These are phyloP conservation scores for Aspergillus aculeatinus DNA, from an alignment of 2,329 filamentous ascomycete genomes.

Conservation along the genomic window DNA sequence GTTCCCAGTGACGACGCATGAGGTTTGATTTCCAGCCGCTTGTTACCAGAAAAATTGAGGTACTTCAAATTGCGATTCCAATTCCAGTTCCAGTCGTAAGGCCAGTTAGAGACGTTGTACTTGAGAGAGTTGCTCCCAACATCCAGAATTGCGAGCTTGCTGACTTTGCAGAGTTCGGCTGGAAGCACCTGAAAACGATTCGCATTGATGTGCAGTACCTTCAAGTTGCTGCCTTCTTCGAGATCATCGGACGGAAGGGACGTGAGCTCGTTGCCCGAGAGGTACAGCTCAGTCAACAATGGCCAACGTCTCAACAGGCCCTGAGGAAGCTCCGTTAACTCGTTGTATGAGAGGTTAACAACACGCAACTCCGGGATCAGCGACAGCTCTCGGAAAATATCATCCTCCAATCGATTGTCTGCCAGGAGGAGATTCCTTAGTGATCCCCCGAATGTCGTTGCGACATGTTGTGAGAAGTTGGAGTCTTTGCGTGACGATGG, in stretches of 20 bases:
- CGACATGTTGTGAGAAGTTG: constrained; percentile 72
- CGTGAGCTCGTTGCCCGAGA: constrained; percentile 92
- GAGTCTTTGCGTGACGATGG: constrained; percentile 78
- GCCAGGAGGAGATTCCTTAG: constrained; percentile 82
- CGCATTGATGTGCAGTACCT: constrained; percentile 90
- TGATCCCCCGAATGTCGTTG: constrained; percentile 84
- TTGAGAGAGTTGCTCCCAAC: constrained; percentile 94
- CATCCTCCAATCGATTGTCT: constrained; percentile 90
- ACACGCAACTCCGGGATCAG: constrained; percentile 79
- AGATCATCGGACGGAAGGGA: constrained; percentile 90
- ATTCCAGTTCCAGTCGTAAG: constrained; percentile 99
- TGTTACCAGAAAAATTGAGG: constrained; percentile 95
- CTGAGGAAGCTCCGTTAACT: constrained; percentile 86
- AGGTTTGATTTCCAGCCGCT: constrained; percentile 84
- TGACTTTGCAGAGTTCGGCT: constrained; percentile 90
- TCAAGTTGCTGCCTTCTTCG: constrained; percentile 82
- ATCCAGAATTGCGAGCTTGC: constrained; percentile 86
- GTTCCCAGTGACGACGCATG: constrained; percentile 57
- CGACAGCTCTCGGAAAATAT: constrained; percentile 89
- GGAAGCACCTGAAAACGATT: constrained; percentile 98
- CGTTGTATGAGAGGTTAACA: constrained; percentile 92
- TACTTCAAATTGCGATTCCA: constrained; percentile 94
- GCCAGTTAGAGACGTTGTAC: constrained; percentile 98
- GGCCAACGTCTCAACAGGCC: constrained; percentile 87
- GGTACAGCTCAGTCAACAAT: constrained; percentile 83